Conservation (phyloP, 345 rosid genomes). For the Pelargonium nanum region DNA sequence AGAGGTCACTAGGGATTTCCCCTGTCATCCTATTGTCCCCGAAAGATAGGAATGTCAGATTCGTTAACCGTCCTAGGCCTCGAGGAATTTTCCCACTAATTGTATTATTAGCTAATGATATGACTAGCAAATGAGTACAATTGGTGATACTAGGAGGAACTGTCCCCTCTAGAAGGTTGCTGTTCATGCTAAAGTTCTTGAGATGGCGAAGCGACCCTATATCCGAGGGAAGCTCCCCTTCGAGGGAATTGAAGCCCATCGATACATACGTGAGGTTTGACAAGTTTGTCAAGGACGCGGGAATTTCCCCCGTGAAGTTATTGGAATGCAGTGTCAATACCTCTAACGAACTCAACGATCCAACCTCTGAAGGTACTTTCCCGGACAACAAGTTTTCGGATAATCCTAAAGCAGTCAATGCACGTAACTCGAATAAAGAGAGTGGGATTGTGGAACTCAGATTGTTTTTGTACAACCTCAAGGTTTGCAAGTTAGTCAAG, state of each 20-base stretch:
- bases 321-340: conserved; percentile 60
- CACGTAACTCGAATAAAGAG: conserved; percentile 43
- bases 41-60: conserved; percentile 39
- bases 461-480: conserved; percentile 40
- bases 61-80: conserved; percentile 48
- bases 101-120: conserved; percentile 32
- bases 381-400: conserved; percentile 58
- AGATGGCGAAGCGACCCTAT: conserved; percentile 61
- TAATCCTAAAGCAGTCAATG: conserved; percentile 47
- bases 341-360: conserved; percentile 41
- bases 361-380: conserved; percentile 39
- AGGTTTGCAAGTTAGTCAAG: conserved; percentile 30
- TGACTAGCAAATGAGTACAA: conserved; percentile 40
- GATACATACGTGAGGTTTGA: conserved; percentile 52
- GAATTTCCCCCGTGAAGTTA: conserved; percentile 49
- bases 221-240: conserved; percentile 49
- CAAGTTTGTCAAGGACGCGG: conserved; percentile 49
- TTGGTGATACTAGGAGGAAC: conserved; percentile 64
- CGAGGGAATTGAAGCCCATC: conserved; percentile 43
- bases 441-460: conserved; percentile 62
- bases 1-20: conserved; percentile 69
- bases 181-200: conserved; percentile 36
- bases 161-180: conserved; percentile 57
- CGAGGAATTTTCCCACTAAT: conserved; percentile 45
- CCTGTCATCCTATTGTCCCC: conserved; percentile 43